phyloP scores from a whole-genome alignment of 208 protist genomes.

The Jaenimonas drosophilae region DNA sequence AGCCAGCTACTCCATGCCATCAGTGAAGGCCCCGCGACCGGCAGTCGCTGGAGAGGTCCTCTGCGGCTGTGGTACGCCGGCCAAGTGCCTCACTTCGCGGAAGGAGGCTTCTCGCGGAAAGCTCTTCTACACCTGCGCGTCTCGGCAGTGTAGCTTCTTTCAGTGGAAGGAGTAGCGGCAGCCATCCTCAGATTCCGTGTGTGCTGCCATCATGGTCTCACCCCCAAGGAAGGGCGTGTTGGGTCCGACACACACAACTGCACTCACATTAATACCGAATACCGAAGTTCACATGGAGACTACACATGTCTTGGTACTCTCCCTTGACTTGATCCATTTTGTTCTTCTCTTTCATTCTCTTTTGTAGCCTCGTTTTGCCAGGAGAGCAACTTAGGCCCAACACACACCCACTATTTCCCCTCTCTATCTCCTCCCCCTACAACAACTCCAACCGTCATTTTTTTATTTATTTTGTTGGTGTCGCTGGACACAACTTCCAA shows the following conservation, averaged over 20 bases:
- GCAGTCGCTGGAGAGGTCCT: conserved; percentile 3
- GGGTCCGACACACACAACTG: not conserved
- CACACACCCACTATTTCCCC: too few species aligned
- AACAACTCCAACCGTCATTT: too few species aligned
- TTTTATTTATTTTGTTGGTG: too few species aligned
- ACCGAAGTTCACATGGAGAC: not conserved
- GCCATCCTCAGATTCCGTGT: too few species aligned
- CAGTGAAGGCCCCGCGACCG: conserved; percentile 5
- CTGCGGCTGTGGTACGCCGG: conserved; percentile 53
- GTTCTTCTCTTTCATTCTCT: conserved; percentile 2
- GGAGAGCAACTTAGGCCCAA: too few species aligned
- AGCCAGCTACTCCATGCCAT: conserved; percentile 1
- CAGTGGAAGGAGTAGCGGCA: conserved; percentile 50
- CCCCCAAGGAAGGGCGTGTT: not conserved
- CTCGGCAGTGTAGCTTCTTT: conserved; percentile 64
- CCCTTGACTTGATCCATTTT: not conserved
- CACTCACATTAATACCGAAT: not conserved
- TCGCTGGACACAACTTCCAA: too few species aligned
- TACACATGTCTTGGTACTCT: conserved; percentile 2
- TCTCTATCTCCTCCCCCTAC: too few species aligned
- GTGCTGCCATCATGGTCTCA: not conserved
- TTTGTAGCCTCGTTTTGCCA: too few species aligned
- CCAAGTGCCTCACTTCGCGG: conserved; percentile 62
- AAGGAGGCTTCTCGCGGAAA: conserved; percentile 59
- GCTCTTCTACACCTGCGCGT: conserved; percentile 65